These are phyloP conservation scores for Saturnispora serradocipensis DNA, from an alignment of 805 yeast species.

Conservation along the genomic window DNA sequence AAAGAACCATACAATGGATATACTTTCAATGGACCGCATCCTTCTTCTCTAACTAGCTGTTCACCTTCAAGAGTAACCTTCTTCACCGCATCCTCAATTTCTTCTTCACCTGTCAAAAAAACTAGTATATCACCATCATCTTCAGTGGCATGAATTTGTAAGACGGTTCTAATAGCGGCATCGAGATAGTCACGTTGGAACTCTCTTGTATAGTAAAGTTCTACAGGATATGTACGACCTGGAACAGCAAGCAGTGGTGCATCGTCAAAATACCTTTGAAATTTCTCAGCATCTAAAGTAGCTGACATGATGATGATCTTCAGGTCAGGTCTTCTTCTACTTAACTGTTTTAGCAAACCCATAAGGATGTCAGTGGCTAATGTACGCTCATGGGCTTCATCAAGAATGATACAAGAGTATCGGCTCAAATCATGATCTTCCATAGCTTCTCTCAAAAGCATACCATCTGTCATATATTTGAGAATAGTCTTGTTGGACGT, in stretches of 20 bases:
- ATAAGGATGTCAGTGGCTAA: constrained; percentile 91
- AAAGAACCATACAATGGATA: constrained; percentile 94
- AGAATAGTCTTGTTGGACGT: constrained; percentile 72
- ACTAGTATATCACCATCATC: constrained; percentile 84
- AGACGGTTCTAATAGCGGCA: constrained; percentile 88
- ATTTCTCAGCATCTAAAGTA: constrained; percentile 84
- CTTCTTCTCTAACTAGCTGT: constrained; percentile 78
- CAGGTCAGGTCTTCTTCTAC: constrained; percentile 72
- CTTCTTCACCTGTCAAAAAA: constrained; percentile 94
- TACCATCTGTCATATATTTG: constrained; percentile 98
- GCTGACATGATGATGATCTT: constrained; percentile 97
- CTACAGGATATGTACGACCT: constrained; percentile 97
- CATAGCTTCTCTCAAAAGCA: constrained; percentile 96
- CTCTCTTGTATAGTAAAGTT: constrained; percentile 93
- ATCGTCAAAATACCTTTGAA: constrained; percentile 72
- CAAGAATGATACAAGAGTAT: constrained; percentile 85
- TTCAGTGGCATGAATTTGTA: constrained; percentile 95
- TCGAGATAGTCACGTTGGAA: constrained; percentile 91
- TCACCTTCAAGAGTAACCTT: constrained; percentile 84
- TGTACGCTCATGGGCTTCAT: constrained; percentile 98
- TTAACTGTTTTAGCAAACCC: constrained; percentile 85
- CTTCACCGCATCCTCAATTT: constrained; percentile 93
- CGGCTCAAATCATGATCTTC: constrained; percentile 75
- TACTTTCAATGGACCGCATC: constrained; percentile 80
- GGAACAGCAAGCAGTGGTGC: constrained; percentile 96